These are phyloP conservation scores for Rhynchospora tenuis DNA, from an alignment of 176 grass and related monocot genomes.

Conservation along the genomic window DNA sequence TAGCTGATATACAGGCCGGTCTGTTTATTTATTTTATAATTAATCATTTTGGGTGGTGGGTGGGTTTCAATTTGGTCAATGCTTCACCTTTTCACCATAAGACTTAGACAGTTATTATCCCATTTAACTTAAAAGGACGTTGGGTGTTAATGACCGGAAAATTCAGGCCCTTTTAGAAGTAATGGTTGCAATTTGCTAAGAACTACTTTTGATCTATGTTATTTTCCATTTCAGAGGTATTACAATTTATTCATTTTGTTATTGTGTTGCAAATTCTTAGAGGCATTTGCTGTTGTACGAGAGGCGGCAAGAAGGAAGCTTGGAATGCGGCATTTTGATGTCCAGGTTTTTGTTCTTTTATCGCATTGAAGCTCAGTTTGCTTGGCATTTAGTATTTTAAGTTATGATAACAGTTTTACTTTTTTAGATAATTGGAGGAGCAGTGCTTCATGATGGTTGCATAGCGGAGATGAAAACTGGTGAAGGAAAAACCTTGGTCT, in stretches of 20 bases:
- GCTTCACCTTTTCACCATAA: background rate
- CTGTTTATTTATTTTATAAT: background rate
- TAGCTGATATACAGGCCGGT: constrained; percentile 80
- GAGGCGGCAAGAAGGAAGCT: constrained; percentile 84
- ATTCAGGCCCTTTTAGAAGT: background rate
- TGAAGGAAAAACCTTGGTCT: constrained; percentile 87
- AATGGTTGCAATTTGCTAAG: background rate
- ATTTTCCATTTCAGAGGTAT: background rate
- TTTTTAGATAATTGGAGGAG: constrained; percentile 81
- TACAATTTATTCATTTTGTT: background rate
- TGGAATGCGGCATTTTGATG: constrained; percentile 84
- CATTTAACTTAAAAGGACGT: background rate
- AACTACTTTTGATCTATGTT: background rate
- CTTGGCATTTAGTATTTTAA: background rate
- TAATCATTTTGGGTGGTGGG: background rate
- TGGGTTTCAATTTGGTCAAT: background rate
- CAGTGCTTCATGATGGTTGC: constrained; percentile 93
- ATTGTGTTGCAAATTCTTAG: constrained; percentile 28
- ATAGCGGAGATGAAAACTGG: constrained; percentile 99
- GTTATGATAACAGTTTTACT: background rate
- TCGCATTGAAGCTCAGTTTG: background rate
- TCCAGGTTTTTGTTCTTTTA: constrained; percentile 51
- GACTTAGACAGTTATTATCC: background rate
- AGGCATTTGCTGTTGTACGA: constrained; percentile 79
- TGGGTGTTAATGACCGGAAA: background rate